A percentile compares a stretch with the other conserved stretches of the same genome.
phyloP scores from a whole-genome alignment of 2,329 filamentous ascomycete genomes.

The Paracamarosporium sp. region DNA sequence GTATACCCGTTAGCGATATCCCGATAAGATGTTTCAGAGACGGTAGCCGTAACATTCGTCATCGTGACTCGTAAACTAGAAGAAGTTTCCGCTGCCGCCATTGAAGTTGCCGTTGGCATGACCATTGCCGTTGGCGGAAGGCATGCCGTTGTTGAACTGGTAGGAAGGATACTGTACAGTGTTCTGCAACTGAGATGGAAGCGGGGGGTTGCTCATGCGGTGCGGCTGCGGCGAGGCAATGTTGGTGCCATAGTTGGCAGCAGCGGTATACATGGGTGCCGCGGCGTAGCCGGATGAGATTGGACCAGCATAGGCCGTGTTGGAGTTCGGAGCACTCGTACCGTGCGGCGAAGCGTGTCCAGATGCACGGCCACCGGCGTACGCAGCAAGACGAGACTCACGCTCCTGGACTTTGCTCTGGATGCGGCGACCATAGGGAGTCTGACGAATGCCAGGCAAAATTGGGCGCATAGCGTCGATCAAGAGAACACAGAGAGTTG shows the following conservation, averaged over 20 bases:
- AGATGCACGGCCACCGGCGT: constrained; percentile 28
- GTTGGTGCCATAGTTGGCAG: constrained; percentile 42
- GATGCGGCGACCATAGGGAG: constrained; percentile 93
- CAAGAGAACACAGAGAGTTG: constrained; percentile 59
- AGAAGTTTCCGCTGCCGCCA: constrained; percentile 51
- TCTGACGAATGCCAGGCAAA: constrained; percentile 83
- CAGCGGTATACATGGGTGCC: constrained; percentile 43
- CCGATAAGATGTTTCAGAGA: constrained; percentile 23
- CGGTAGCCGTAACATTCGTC: constrained; percentile 51
- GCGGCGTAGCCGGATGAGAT: constrained; percentile 28
- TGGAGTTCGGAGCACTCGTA: constrained; percentile 26
- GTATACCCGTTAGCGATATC: constrained; percentile 25
- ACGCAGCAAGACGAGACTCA: constrained; percentile 50
- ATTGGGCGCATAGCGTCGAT: constrained; percentile 87
- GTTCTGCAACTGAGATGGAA: constrained; percentile 45
- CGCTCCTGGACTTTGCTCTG: constrained; percentile 79
- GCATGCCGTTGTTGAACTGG: constrained; percentile 37
- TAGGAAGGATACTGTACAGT: constrained; percentile 50
- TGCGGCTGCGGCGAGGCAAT: constrained; percentile 46
- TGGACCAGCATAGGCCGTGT: constrained; percentile 25
- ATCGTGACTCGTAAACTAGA: constrained; percentile 59
- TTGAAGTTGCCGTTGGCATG: constrained; percentile 51
- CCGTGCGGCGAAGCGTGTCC: constrained; percentile 39
- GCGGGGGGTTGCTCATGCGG: constrained; percentile 45
- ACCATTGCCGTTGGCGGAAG: constrained; percentile 27